Conservation (phyloP, 371 early-diverging fungal genomes). For the Mortierella sp. region DNA sequence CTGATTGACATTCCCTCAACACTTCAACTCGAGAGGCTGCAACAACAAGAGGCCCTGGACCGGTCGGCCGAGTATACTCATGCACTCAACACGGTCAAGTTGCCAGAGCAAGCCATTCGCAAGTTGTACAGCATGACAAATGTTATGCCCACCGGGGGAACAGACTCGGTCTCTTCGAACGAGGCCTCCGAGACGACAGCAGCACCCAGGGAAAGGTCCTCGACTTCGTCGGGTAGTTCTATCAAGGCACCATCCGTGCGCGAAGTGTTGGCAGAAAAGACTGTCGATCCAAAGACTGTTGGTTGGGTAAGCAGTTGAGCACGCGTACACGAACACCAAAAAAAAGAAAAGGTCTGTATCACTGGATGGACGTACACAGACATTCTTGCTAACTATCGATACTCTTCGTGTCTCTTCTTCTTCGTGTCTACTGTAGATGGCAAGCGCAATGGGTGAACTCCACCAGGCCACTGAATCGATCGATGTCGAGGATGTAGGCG, state of each 20-base stretch:
- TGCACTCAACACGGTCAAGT: conserved; percentile 36
- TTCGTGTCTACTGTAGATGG: conserved; percentile 15
- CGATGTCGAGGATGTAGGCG: conserved; percentile 33
- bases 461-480: conserved; percentile 35
- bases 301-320: conserved; percentile 28
- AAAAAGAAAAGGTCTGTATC: too few relatives aligned
- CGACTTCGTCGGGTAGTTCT: conserved; percentile 28
- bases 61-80: conserved; percentile 32
- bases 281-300: conserved; percentile 36
- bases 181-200: conserved; percentile 20
- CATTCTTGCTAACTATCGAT: background rate
- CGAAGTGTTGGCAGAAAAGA: conserved; percentile 34
- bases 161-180: conserved; percentile 15
- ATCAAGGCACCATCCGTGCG: conserved; percentile 39
- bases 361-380: background rate
- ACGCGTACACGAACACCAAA: background rate
- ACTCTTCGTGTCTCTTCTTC: background rate
- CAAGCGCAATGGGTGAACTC: conserved; percentile 35
- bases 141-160: conserved; percentile 5
- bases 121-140: conserved; percentile 36
- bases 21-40: conserved; percentile 29
- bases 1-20: conserved; percentile 41
- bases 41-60: conserved; percentile 34
- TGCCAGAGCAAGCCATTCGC: conserved; percentile 36
- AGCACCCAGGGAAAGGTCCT: background rate